These are phyloP conservation scores for Chaetomium tenue DNA, from an alignment of 495 filamentous ascomycete species.

Conservation along the genomic window DNA sequence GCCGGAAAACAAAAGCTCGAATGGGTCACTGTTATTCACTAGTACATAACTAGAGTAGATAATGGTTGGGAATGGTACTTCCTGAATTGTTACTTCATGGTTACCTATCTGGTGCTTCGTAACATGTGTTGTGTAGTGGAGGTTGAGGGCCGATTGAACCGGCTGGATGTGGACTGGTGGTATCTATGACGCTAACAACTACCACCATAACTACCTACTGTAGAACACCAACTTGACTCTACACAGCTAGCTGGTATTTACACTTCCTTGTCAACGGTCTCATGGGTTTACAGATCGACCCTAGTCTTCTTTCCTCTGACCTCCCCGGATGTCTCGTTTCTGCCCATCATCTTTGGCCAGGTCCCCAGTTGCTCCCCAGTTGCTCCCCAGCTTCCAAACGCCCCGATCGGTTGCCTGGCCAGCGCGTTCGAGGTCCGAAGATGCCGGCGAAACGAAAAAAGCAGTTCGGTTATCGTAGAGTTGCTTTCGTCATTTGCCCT, in stretches of 20 bases:
- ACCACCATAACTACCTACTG: too few relatives aligned
- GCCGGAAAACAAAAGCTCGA: slow-evolving; percentile 10
- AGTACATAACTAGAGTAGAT: not conserved
- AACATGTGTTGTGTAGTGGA: too few relatives aligned
- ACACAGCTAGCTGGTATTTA: too few relatives aligned
- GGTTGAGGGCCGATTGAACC: too few relatives aligned
- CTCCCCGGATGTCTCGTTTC: too few relatives aligned
- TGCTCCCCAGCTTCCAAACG: too few relatives aligned
- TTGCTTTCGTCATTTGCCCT: slow-evolving; percentile 12
- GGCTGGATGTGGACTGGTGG: too few relatives aligned
- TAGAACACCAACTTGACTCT: too few relatives aligned
- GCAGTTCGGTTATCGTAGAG: slow-evolving; percentile 12
- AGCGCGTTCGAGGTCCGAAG: not conserved
- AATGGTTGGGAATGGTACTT: not conserved
- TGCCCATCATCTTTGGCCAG: not conserved
- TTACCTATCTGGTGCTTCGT: not conserved
- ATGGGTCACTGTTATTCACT: not conserved
- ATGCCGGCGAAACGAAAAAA: not conserved
- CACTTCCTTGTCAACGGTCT: too few relatives aligned
- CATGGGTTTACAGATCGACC: too few relatives aligned
- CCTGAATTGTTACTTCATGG: not conserved
- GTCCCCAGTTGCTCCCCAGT: not conserved
- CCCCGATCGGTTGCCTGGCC: slow-evolving; percentile 1
- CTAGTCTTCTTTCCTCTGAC: too few relatives aligned
- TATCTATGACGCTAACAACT: too few relatives aligned